Conservation (phyloP, 305 asterid genomes). For the Fraxinus ornus region DNA sequence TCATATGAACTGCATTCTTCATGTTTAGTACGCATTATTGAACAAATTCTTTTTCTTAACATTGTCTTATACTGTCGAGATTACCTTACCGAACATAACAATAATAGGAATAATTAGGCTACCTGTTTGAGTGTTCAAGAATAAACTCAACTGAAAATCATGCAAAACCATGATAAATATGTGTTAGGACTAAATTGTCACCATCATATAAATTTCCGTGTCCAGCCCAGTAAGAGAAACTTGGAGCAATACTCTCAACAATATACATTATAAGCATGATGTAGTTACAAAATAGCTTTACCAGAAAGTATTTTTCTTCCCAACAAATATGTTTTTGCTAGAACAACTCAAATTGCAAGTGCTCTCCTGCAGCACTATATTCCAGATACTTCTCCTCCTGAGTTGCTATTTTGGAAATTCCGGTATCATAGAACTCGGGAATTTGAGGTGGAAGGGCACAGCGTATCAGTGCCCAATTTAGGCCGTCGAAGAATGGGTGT, state of each 20-base stretch:
- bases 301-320: not conserved
- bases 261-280: slow-evolving; percentile 26
- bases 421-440: slow-evolving; percentile 55
- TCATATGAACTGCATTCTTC: not conserved
- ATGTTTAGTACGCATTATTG: not conserved
- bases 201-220: slow-evolving; percentile 1
- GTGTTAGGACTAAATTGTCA: not conserved
- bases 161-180: not conserved
- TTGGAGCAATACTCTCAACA: slow-evolving; percentile 13
- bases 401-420: slow-evolving; percentile 27
- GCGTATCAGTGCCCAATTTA: slow-evolving; percentile 90
- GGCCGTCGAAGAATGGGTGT: slow-evolving; percentile 82
- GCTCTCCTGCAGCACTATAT: slow-evolving; percentile 44
- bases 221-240: slow-evolving; percentile 9
- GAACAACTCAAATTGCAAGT: slow-evolving; percentile 74
- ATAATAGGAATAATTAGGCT: not conserved
- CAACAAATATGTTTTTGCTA: slow-evolving; percentile 27
- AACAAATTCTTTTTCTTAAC: not conserved
- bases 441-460: slow-evolving; percentile 78
- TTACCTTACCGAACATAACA: not conserved
- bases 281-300: slow-evolving; percentile 23
- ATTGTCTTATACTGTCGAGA: not conserved
- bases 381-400: slow-evolving; percentile 45
- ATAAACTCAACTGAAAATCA: not conserved
- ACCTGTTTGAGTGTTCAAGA: not conserved